Evolutionary conservation across 352 stramenopile genomes (phyloP).

Genomic region (Pythium sp.): DNA sequence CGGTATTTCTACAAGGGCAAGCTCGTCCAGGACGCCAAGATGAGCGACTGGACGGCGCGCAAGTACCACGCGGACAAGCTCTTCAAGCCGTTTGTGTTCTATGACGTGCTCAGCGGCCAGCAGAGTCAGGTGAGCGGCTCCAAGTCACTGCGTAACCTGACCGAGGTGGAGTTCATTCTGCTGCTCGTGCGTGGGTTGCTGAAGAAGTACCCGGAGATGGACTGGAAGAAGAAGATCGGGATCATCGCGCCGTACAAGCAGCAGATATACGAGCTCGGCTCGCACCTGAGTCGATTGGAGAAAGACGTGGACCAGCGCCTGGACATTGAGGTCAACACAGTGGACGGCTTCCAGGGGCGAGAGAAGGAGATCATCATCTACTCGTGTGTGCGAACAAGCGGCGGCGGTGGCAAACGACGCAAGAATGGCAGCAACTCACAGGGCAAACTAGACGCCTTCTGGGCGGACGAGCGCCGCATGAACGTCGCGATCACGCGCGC

Average conservation of each 20-base stretch:
- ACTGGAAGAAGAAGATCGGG: conserved; percentile 91
- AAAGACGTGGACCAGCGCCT: conserved; percentile 38
- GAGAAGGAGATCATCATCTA: conserved; percentile 99
- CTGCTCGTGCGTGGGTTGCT: conserved; percentile 92
- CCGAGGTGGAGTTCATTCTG: conserved; percentile 70
- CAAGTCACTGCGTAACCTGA: conserved; percentile 75
- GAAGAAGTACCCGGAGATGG: conserved; percentile 59
- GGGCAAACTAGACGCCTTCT: conserved; percentile 80
- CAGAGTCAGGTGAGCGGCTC: conserved; percentile 74
- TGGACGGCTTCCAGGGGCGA: conserved; percentile 97
- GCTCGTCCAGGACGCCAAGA: conserved; percentile 84
- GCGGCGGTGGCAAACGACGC: conserved; percentile 40
- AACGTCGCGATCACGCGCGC: conserved; percentile 98
- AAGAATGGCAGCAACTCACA: conserved; percentile 16
- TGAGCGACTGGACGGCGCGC: conserved; percentile 76
- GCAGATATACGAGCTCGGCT: conserved; percentile 91
- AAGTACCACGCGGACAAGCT: conserved; percentile 43
- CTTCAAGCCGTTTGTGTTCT: conserved; percentile 67
- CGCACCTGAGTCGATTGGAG: conserved; percentile 64
- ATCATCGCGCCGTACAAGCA: conserved; percentile 99
- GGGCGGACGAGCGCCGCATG: conserved; percentile 96
- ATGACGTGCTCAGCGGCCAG: conserved; percentile 50
- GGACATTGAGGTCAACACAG: conserved; percentile 90
- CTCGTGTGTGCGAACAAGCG: conserved; percentile 95
- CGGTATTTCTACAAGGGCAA: conserved; percentile 92